phyloP scores from a whole-genome alignment of 495 filamentous ascomycete species.

The Neohortaea acidophila region DNA sequence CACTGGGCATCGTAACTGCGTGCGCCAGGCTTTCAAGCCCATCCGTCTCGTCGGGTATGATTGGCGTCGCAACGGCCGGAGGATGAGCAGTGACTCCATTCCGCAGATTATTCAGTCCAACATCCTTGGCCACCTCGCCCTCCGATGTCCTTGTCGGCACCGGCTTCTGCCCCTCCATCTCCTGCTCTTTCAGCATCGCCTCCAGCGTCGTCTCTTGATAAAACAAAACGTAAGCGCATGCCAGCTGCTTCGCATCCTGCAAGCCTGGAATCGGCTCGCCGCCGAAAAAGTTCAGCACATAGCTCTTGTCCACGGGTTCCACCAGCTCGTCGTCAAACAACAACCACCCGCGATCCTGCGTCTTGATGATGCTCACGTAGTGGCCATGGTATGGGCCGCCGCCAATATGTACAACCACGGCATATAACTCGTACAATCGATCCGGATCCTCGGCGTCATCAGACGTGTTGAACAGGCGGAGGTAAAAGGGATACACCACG shows the following conservation, averaged over 20 bases:
- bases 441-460: constrained; percentile 94
- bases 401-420: constrained; percentile 96
- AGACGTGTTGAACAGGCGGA: constrained; percentile 94
- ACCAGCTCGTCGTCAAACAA: constrained; percentile 98
- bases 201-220: constrained; percentile 94
- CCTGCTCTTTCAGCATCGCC: constrained; percentile 68
- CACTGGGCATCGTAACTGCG: constrained; percentile 43
- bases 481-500: constrained; percentile 90
- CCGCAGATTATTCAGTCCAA: too few species aligned
- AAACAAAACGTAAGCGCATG: constrained; percentile 93
- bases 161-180: constrained; percentile 46
- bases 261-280: constrained; percentile 38
- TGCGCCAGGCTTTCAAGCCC: constrained; percentile 41
- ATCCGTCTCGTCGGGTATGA: constrained; percentile 35
- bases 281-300: constrained; percentile 95
- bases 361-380: constrained; percentile 96
- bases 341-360: constrained; percentile 86
- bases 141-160: constrained; percentile 9
- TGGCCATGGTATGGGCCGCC: constrained; percentile 97
- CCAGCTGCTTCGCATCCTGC: constrained; percentile 44
- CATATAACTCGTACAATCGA: constrained; percentile 88
- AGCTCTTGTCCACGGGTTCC: constrained; percentile 90
- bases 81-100: too few species aligned
- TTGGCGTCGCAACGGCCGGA: constrained; percentile 31
- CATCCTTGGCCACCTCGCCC: constrained; percentile 5